A percentile compares a stretch with the other conserved stretches of the same genome.
Conservation (phyloP, 2,329 filamentous ascomycete species). For the Cadophora malorum region DNA sequence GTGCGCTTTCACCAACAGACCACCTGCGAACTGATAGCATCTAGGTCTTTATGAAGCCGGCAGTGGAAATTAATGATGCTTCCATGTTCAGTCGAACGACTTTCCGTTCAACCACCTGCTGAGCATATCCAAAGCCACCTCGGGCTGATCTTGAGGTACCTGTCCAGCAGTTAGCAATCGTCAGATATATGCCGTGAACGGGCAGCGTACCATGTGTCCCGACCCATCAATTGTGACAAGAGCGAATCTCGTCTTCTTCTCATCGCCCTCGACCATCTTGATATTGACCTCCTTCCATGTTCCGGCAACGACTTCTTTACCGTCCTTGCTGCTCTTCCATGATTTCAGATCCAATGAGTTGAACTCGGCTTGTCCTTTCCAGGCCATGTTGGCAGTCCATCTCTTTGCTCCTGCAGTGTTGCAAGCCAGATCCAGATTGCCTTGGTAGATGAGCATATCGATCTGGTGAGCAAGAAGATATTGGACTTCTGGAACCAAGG, state of each 20-base stretch:
- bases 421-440: constrained; percentile 65
- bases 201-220: constrained; percentile 49
- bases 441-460: constrained; percentile 73
- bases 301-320: constrained; percentile 29
- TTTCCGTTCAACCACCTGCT: constrained; percentile 35
- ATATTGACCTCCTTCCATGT: constrained; percentile 35
- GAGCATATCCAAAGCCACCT: constrained; percentile 37
- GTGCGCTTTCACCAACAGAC: too few species aligned
- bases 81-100: constrained; percentile 25
- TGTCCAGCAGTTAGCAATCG: constrained; percentile 15
- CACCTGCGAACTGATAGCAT: too few species aligned
- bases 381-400: constrained; percentile 50
- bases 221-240: constrained; percentile 47
- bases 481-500: constrained; percentile 63
- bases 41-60: too few species aligned
- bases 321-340: constrained; percentile 32
- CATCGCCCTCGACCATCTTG: constrained; percentile 33
- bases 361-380: constrained; percentile 53
- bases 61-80: too few species aligned
- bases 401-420: constrained; percentile 49
- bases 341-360: constrained; percentile 42
- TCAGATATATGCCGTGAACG: neutral
- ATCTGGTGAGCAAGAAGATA: constrained; percentile 66
- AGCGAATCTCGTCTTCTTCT: constrained; percentile 38
- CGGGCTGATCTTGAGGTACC: constrained; percentile 38